A percentile compares a stretch with the other conserved stretches of the same genome.
Evolutionary conservation across 306 rosid genomes (phyloP).

Genomic region (Lagenaria siceraria): DNA sequence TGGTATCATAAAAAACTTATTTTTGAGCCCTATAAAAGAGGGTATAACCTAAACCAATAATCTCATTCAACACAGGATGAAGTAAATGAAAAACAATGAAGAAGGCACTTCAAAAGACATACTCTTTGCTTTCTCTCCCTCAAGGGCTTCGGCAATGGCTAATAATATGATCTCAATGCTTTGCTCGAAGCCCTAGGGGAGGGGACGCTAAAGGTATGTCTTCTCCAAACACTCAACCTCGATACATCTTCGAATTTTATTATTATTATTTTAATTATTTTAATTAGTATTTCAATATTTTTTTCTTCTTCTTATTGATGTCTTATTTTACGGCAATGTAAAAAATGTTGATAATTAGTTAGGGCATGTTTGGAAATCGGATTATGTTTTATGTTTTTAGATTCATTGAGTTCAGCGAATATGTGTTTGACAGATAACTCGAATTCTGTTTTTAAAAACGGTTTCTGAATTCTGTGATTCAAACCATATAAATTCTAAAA

Average conservation of each 20-base stretch:
- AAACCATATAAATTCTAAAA: no score
- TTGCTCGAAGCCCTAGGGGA: neutral
- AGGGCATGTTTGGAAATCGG: no score
- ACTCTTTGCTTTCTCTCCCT: slow-evolving; percentile 9
- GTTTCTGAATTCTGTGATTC: no score
- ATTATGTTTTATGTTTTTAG: no score
- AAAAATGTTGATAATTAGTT: no score
- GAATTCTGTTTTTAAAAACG: no score
- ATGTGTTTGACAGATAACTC: no score
- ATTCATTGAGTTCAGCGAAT: no score
- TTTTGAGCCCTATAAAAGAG: neutral
- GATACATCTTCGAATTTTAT: neutral
- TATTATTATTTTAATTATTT: no score
- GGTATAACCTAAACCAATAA: neutral
- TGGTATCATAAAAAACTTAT: neutral
- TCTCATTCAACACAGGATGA: neutral
- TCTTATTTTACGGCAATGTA: no score
- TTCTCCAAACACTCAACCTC: neutral
- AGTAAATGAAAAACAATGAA: neutral
- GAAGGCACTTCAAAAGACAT: neutral
- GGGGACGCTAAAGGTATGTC: slow-evolving; percentile 3
- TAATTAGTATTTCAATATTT: neutral
- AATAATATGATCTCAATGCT: neutral
- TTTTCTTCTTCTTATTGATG: neutral
- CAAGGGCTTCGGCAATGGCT: neutral